These are phyloP conservation scores for Tephrocybe sp. DNA, from an alignment of 768 basidiomycete species.

Conservation along the genomic window DNA sequence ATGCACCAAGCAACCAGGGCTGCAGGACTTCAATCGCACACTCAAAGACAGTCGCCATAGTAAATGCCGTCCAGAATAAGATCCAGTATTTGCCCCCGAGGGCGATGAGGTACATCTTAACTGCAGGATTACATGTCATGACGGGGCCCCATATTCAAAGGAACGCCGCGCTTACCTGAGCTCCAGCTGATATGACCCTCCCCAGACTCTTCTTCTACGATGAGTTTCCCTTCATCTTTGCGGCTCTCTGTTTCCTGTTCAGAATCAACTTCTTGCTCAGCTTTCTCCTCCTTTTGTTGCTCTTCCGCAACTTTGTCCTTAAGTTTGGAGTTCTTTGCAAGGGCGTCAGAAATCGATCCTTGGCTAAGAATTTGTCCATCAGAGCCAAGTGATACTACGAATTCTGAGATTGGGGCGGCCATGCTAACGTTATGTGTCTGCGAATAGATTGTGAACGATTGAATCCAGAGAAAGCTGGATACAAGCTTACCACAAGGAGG, in stretches of 20 bases:
- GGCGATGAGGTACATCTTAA: constrained; percentile 36
- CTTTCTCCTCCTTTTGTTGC: constrained; percentile 24
- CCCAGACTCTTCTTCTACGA: constrained; percentile 61
- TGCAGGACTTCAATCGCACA: constrained; percentile 26
- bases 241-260: constrained; percentile 16
- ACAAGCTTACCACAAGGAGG: constrained; percentile 65
- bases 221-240: constrained; percentile 50
- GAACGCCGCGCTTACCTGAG: constrained; percentile 25
- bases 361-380: constrained; percentile 54
- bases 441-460: neutral
- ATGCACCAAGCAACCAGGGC: constrained; percentile 44
- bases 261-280: constrained; percentile 20
- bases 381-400: constrained; percentile 51
- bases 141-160: neutral
- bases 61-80: constrained; percentile 31
- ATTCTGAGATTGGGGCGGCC: constrained; percentile 48
- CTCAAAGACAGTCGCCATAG: constrained; percentile 19
- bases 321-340: constrained; percentile 35
- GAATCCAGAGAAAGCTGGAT: neutral
- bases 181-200: constrained; percentile 57
- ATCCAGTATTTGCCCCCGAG: constrained; percentile 34
- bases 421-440: constrained; percentile 53
- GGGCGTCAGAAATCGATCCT: constrained; percentile 47
- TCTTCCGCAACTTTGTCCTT: constrained; percentile 30
- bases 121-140: constrained; percentile 1